Evolutionary conservation across 306 rosid species (phyloP).

Genomic region (Vicia sativa): DNA sequence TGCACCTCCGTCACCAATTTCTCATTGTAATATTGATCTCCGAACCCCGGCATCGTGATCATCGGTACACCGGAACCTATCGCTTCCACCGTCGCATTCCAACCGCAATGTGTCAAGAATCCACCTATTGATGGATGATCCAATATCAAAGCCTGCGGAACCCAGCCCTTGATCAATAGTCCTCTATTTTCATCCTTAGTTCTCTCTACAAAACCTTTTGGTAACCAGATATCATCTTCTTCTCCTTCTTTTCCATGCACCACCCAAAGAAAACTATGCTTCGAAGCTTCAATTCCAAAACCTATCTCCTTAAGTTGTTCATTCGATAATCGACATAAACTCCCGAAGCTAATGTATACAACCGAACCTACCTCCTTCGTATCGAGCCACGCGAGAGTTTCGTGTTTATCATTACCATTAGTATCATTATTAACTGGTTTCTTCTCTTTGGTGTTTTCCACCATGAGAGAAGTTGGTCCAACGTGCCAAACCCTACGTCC

Average conservation of each 20-base stretch:
- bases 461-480: constrained; percentile 44
- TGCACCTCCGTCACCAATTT: constrained; percentile 42
- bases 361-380: constrained; percentile 23
- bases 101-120: constrained; percentile 41
- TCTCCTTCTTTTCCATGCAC: constrained; percentile 25
- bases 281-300: constrained; percentile 23
- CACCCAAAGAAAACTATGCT: constrained; percentile 34
- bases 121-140: constrained; percentile 30
- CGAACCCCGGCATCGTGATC: constrained; percentile 36
- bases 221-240: constrained; percentile 15
- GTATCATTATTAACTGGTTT: background rate
- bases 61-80: constrained; percentile 42
- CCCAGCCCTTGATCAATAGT: constrained; percentile 36
- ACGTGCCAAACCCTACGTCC: constrained; percentile 48
- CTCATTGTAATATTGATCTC: constrained; percentile 39
- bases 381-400: constrained; percentile 36
- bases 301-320: constrained; percentile 34
- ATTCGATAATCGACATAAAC: constrained; percentile 13
- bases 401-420: background rate
- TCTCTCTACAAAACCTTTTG: constrained; percentile 31
- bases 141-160: constrained; percentile 39
- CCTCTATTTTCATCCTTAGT: constrained; percentile 28
- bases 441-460: background rate
- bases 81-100: constrained; percentile 35
- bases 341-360: constrained; percentile 40